Base-by-base conservation (phyloP, 2,329 filamentous ascomycete genomes). In the Diaporthe ampelina region DNA sequence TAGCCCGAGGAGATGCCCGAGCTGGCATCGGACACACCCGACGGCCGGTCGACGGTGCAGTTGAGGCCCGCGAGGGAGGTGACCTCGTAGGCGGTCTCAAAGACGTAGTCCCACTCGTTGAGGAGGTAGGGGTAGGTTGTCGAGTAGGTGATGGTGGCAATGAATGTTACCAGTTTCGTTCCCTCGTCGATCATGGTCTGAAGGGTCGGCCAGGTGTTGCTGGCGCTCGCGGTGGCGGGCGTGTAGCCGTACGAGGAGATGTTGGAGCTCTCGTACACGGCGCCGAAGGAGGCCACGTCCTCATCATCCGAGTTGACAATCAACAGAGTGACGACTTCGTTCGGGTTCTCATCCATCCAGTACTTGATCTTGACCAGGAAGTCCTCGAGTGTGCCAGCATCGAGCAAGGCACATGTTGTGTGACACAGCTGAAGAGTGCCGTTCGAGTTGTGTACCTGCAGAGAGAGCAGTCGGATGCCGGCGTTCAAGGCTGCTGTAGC, bases 271-370 rank as follows among this genome's bases (percentile, higher is more conserved):
- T 89, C 83, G 73, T 91, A 93, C 58, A 86, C 85, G 4, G 83
- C 77, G 70, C 87, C 88, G 56, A 94, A 89, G 7, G 89, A 86
- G 0, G 87, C 81, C 9, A 89, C 88, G 0, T 86, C 81, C 29
- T 89, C 88, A 63, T 87, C 83, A 81, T 93, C 91, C 4, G 90
- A 90, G 85, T 95, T 95, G 78, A 94, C 93, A 56, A 95, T 85
- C 32, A 95, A 83, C 19, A 95, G 81, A 6, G 94, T 95, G 29
- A 95, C 91, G 24, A 95, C 93, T 74, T 95, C 94, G 84, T 93
- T 91, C 5, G 91, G 87, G 82, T 95, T 91, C 21, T 81, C 81
- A 79, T 92, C 89, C 85, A 95, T 88, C 94, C 94, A 95, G 19
- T 80, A 81, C 79, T 90, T 91, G 81, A 95, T 90, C 24, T 87